Conservation (phyloP, 371 early-diverging fungal species). For the Rhizopus delemar region DNA sequence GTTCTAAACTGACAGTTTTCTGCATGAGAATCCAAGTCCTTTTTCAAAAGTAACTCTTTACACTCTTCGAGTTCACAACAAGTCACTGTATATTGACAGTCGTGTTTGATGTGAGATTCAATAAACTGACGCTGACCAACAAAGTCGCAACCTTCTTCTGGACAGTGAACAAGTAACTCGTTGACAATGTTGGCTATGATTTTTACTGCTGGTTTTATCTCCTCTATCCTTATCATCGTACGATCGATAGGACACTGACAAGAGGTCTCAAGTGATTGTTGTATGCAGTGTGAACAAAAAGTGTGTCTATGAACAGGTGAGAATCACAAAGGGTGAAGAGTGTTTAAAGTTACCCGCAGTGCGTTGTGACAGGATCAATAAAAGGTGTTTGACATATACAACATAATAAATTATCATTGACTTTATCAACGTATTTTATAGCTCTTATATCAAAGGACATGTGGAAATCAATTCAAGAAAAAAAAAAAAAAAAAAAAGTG, state of each 20-base stretch:
- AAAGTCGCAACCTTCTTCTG: conserved; percentile 60
- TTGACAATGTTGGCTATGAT: conserved; percentile 72
- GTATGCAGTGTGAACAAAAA: conserved; percentile 66
- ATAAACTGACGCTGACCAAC: conserved; percentile 64
- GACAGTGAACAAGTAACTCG: conserved; percentile 65
- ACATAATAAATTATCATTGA: conserved; percentile 62
- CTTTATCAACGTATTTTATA: conserved; percentile 36
- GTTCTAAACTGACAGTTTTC: conserved; percentile 59
- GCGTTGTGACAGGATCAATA: conserved; percentile 54
- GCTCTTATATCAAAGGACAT: conserved; percentile 31
- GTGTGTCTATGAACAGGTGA: conserved; percentile 55
- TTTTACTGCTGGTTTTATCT: conserved; percentile 60
- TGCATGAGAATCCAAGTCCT: conserved; percentile 57
- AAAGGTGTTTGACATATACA: conserved; percentile 66
- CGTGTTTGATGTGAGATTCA: conserved; percentile 55
- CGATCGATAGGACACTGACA: conserved; percentile 71
- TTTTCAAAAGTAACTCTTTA: conserved; percentile 55
- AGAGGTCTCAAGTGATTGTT: conserved; percentile 54
- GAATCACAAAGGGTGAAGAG: no score
- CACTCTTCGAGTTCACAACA: conserved; percentile 65
- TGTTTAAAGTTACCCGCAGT: conserved; percentile 45
- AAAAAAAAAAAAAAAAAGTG: conserved; percentile 7
- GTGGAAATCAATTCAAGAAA: conserved; percentile 8
- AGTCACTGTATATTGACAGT: conserved; percentile 60
- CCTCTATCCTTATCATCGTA: conserved; percentile 38